These are phyloP conservation scores for Vigna trinervia DNA, from an alignment of 306 rosid species.

Conservation along the genomic window DNA sequence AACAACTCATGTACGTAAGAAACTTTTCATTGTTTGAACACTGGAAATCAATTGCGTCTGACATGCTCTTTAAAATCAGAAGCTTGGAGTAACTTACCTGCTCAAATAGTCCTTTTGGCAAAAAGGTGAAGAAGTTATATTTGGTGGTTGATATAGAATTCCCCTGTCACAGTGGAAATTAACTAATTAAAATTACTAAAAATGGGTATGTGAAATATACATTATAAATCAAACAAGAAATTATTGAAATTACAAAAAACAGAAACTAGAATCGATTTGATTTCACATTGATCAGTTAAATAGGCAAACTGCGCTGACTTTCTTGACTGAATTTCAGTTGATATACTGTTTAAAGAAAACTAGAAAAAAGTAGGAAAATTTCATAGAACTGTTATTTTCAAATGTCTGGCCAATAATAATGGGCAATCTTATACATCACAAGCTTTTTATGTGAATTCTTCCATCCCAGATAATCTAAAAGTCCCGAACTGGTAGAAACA, in stretches of 20 bases:
- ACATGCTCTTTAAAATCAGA: slow-evolving; percentile 20
- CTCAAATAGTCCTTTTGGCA: slow-evolving; percentile 95
- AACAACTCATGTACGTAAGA: slow-evolving; percentile 17
- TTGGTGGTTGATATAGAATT: slow-evolving; percentile 95
- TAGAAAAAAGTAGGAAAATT: not conserved
- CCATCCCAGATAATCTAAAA: slow-evolving; percentile 16
- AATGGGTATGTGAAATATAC: slow-evolving; percentile 28
- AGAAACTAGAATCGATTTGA: not conserved
- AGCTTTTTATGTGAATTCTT: slow-evolving; percentile 14
- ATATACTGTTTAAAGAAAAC: slow-evolving; percentile 16
- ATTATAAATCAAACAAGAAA: slow-evolving; percentile 36
- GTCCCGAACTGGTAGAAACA: slow-evolving; percentile 8
- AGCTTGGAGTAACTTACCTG: slow-evolving; percentile 69
- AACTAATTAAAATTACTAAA: slow-evolving; percentile 45
- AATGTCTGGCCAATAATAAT: not conserved
- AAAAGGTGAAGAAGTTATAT: slow-evolving; percentile 81
- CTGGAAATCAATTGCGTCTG: slow-evolving; percentile 33
- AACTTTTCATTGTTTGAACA: not conserved
- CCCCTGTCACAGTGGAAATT: slow-evolving; percentile 67
- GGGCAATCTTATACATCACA: slow-evolving; percentile 9
- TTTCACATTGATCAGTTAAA: slow-evolving; percentile 8
- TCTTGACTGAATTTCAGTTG: slow-evolving; percentile 17
- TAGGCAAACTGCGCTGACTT: slow-evolving; percentile 18
- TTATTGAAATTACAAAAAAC: not conserved
- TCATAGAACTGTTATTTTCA: slow-evolving; percentile 8